Percentiles rank a stretch among this genome's conserved stretches.
These are phyloP conservation scores for Xylaria longipes DNA, from an alignment of 495 filamentous ascomycete genomes.

Conservation along the genomic window DNA sequence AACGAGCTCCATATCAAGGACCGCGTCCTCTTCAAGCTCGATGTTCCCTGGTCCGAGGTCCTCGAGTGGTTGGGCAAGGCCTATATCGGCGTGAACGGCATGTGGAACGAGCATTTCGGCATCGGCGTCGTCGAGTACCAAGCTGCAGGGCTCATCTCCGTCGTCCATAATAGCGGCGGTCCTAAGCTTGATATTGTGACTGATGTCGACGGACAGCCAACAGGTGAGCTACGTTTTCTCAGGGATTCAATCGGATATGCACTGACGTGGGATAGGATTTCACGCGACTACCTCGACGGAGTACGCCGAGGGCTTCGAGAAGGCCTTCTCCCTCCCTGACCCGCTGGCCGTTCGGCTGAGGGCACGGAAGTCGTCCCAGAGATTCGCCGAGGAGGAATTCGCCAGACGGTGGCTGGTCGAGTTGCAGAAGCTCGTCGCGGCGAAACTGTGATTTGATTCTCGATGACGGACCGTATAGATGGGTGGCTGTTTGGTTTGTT, in stretches of 20 bases:
- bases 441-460: neutral
- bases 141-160: constrained; percentile 87
- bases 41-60: constrained; percentile 86
- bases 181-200: constrained; percentile 93
- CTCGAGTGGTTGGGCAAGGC: constrained; percentile 74
- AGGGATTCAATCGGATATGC: neutral
- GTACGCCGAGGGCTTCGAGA: constrained; percentile 79
- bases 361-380: constrained; percentile 73
- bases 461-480: neutral
- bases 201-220: constrained; percentile 74
- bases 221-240: constrained; percentile 55
- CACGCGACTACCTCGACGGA: constrained; percentile 76
- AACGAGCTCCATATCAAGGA: constrained; percentile 88
- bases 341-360: constrained; percentile 73
- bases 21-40: constrained; percentile 81
- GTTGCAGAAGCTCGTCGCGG: constrained; percentile 69
- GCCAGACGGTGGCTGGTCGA: constrained; percentile 72
- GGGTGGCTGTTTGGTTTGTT: neutral
- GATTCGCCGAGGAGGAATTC: constrained; percentile 91
- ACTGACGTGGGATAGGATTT: constrained; percentile 62
- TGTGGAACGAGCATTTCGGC: constrained; percentile 99
- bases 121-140: constrained; percentile 99
- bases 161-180: constrained; percentile 91
- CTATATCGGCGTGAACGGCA: constrained; percentile 89
- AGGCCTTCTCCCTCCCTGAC: constrained; percentile 70